These are phyloP conservation scores for Penicillium nucicola DNA, from an alignment of 495 filamentous ascomycete species.

Conservation along the genomic window DNA sequence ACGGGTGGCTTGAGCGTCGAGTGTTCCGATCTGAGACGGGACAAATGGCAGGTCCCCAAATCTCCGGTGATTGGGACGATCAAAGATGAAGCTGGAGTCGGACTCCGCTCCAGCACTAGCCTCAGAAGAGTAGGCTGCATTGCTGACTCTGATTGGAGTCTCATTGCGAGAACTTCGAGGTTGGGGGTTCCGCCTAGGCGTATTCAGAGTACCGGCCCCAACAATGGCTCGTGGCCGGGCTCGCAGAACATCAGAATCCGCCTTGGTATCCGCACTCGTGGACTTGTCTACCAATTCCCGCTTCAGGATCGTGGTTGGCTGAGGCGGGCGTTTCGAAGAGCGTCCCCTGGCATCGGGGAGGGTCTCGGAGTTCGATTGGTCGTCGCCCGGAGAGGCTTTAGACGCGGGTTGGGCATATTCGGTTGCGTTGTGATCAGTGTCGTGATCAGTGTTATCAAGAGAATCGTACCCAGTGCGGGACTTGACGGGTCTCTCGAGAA, in stretches of 20 bases:
- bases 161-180: neutral
- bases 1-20: slow-evolving; percentile 5
- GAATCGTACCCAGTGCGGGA: no score
- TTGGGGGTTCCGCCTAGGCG: slow-evolving; percentile 9
- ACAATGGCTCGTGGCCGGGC: slow-evolving; percentile 12
- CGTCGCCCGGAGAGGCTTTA: neutral
- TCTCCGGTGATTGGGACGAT: slow-evolving; percentile 20
- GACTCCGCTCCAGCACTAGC: slow-evolving; percentile 32
- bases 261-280: neutral
- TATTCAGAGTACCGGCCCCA: neutral
- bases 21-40: slow-evolving; percentile 27
- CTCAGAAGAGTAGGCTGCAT: slow-evolving; percentile 26
- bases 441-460: no score
- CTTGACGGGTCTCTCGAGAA: slow-evolving; percentile 17
- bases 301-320: slow-evolving; percentile 8
- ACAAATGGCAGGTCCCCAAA: slow-evolving; percentile 23
- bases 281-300: neutral
- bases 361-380: neutral
- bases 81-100: slow-evolving; percentile 35
- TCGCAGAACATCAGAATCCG: slow-evolving; percentile 3
- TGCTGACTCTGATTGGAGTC: neutral
- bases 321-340: neutral
- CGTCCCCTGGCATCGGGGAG: neutral
- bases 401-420: neutral
- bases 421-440: no score